Base-by-base conservation (phyloP, 306 rosid genomes). In the Vigna nakashimae region DNA sequence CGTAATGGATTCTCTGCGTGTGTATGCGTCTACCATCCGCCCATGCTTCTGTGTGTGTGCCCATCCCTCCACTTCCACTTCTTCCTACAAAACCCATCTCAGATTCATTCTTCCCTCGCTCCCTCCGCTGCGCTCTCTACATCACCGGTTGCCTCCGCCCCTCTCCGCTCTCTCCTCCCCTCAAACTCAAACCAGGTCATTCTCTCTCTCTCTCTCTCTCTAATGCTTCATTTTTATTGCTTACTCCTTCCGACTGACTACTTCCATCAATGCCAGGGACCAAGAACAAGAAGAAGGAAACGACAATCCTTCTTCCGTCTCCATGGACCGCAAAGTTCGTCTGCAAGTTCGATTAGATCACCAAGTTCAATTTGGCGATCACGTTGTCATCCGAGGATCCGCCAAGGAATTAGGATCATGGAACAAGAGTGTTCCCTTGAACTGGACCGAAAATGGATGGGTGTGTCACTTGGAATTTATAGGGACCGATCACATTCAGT, bases 361-460 rank as follows among this genome's bases (percentile, higher is more conserved):
- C 74, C 98, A 95, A 81, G 98, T 95, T 82, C 5, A 81, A 34
- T 95, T 90, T 79, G 98, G 98, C 7, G 93, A 91, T 76, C 90
- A 83, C 71, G 88, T 95, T 73, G 93, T 36, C 48, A 51, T 95
- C 83, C 65, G 88, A 74, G 98, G 98, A 77, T 95, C 98, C 9
- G 4, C 83, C 12, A 78, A 91, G 76, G 92, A 91, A 51, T 79
- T 95, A 40, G 98, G 98, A 4, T 86, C 96, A 0, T 95, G 98
- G 98, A 92, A 79, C 84, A 86, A 87, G 50, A 24, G 64, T 17
- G 83, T 90, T 45, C 92, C 85, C 1, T 18, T 95, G 86, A 77
- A 84, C 28, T 95, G 98, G 98, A 90, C 91, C 0, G 83, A 82
- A 65, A 76, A 67, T 1, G 98, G 98, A 34, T 95, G 98, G 98